Evolutionary conservation across 1,284 basidiomycete genomes (phyloP).

Genomic region (Apiotrichum montevideense): DNA sequence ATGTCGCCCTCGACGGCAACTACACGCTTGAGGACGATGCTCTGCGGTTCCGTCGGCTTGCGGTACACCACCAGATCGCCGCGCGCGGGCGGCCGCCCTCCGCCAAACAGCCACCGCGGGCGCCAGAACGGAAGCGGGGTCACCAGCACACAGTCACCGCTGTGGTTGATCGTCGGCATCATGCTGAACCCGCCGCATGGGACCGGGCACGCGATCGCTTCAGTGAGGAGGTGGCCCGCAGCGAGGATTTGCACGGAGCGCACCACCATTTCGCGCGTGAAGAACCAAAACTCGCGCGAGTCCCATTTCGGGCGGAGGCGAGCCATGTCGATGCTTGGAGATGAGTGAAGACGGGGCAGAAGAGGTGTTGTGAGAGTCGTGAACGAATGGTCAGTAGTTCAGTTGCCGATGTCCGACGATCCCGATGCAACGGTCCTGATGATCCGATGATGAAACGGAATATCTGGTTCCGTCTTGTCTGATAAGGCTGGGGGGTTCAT

Average conservation of each 20-base stretch:
- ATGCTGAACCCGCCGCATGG: slow-evolving; percentile 66
- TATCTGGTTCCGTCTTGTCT: too few relatives aligned
- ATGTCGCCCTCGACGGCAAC: slow-evolving; percentile 85
- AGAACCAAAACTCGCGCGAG: background rate
- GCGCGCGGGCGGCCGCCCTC: slow-evolving; percentile 49
- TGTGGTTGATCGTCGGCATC: slow-evolving; percentile 67
- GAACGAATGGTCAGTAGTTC: too few relatives aligned
- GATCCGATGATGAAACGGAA: too few relatives aligned
- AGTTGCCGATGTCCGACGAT: too few relatives aligned
- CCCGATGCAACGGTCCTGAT: too few relatives aligned
- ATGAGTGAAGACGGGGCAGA: too few relatives aligned
- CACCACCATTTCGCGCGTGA: background rate
- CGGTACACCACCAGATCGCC: slow-evolving; percentile 77
- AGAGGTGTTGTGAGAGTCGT: too few relatives aligned
- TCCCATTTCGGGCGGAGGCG: background rate
- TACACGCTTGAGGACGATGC: slow-evolving; percentile 82
- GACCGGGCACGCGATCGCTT: background rate
- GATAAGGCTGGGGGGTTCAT: too few relatives aligned
- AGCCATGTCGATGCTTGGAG: too few relatives aligned
- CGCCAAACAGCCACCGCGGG: slow-evolving; percentile 14
- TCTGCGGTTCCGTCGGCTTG: slow-evolving; percentile 61
- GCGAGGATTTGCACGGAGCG: background rate
- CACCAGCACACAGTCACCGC: slow-evolving; percentile 48
- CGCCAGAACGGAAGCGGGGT: slow-evolving; percentile 50
- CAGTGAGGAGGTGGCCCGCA: background rate